Evolutionary conservation across 2,329 filamentous ascomycete genomes (phyloP).

Genomic region (Fusarium drepaniforme): DNA sequence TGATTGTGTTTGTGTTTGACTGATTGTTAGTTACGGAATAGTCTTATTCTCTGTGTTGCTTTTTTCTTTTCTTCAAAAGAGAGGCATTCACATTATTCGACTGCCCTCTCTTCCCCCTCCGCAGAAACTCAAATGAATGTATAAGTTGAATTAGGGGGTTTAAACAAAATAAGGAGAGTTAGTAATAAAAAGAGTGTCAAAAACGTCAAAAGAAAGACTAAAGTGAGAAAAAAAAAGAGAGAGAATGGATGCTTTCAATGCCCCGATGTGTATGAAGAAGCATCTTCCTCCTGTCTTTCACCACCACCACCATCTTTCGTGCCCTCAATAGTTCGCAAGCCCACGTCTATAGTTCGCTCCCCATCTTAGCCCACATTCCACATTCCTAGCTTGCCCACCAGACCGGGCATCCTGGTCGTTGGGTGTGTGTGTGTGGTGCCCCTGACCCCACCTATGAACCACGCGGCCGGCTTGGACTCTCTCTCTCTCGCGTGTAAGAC

Average conservation of each 20-base stretch:
- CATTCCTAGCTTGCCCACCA: neutral
- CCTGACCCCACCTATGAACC: neutral
- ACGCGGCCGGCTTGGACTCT: neutral
- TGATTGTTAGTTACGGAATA: neutral
- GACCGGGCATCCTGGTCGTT: neutral
- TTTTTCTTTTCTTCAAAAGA: neutral
- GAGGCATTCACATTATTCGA: neutral
- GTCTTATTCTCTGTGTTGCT: neutral
- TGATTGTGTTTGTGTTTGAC: neutral
- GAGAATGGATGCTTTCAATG: neutral
- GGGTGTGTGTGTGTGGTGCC: neutral
- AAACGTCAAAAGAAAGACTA: neutral
- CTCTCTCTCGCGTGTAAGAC: neutral
- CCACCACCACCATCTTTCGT: neutral
- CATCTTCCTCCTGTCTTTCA: neutral
- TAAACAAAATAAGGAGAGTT: neutral
- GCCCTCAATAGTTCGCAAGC: conserved; percentile 3
- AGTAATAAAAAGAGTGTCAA: neutral
- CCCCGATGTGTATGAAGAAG: neutral
- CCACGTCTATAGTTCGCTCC: conserved; percentile 3
- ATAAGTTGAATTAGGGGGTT: neutral
- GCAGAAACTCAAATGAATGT: neutral
- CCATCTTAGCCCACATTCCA: conserved; percentile 5
- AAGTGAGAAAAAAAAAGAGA: neutral
- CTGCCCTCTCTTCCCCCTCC: neutral